Evolutionary conservation across 345 rosid species (phyloP).

Genomic region (Euphorbia peplus): DNA sequence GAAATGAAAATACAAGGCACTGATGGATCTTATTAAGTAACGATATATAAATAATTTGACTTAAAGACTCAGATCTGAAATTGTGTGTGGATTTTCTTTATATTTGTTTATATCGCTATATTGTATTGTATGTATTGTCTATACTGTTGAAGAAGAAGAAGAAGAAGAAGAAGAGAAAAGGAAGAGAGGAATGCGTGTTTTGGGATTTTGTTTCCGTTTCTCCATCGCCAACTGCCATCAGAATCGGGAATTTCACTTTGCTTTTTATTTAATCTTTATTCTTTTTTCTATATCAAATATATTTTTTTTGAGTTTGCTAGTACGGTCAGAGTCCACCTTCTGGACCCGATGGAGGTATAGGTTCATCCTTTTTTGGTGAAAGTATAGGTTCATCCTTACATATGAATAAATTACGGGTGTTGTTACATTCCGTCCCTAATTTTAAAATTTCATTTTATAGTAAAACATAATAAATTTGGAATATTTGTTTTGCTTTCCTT

Average conservation of each 20-base stretch:
- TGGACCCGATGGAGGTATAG: background rate
- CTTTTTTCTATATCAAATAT: background rate
- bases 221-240: conserved; percentile 28
- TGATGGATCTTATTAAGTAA: background rate
- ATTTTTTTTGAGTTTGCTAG: background rate
- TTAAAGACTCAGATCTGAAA: conserved; percentile 23
- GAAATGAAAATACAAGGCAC: no score
- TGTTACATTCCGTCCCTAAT: background rate
- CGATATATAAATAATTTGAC: background rate
- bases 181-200: conserved; percentile 12
- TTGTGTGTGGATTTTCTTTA: background rate
- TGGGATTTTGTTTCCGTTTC: conserved; percentile 12
- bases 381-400: no score
- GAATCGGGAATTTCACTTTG: conserved; percentile 19
- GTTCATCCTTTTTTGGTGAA: no score
- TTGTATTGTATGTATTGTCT: no score
- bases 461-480: no score
- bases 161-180: no score
- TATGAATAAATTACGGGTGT: no score
- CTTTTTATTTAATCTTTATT: background rate
- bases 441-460: no score
- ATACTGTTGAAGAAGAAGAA: background rate
- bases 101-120: background rate
- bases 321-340: background rate
- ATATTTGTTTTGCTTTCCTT: no score